phyloP scores from a whole-genome alignment of 768 basidiomycete species.

The Trametes punicea region DNA sequence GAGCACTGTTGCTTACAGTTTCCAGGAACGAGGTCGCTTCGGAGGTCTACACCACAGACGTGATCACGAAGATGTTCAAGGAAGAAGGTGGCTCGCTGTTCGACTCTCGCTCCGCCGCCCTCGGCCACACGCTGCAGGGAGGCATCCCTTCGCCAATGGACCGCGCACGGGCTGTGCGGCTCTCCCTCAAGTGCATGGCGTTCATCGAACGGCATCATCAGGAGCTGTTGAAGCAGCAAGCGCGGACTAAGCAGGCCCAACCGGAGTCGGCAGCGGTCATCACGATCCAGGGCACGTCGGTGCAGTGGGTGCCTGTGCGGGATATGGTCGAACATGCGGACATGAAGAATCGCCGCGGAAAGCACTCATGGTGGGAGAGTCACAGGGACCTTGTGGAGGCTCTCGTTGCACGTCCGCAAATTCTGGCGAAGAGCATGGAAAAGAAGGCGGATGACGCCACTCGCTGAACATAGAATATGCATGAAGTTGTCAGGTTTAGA shows the following conservation, averaged over 20 bases:
- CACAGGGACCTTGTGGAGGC: conserved; percentile 70
- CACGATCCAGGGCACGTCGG: conserved; percentile 78
- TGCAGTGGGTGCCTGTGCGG: conserved; percentile 80
- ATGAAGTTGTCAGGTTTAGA: too few relatives aligned
- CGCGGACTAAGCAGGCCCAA: conserved; percentile 51
- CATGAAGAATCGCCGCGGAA: conserved; percentile 85
- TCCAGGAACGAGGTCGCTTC: conserved; percentile 84
- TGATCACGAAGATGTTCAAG: conserved; percentile 90
- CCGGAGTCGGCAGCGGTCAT: conserved; percentile 82
- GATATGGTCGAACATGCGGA: conserved; percentile 87
- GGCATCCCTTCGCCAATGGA: conserved; percentile 94
- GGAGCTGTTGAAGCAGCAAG: conserved; percentile 45
- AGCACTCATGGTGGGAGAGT: conserved; percentile 72
- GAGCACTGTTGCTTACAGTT: not conserved
- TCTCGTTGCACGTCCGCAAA: conserved; percentile 61
- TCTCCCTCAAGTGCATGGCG: conserved; percentile 89
- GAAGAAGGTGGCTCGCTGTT: conserved; percentile 93
- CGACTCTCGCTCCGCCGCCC: conserved; percentile 91
- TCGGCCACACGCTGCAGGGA: conserved; percentile 96
- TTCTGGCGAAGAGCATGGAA: conserved; percentile 32
- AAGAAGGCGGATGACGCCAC: not conserved
- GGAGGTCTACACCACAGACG: conserved; percentile 83
- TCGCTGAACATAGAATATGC: too few relatives aligned
- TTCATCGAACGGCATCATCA: conserved; percentile 87
- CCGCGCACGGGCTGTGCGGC: conserved; percentile 84